phyloP scores from a whole-genome alignment of 2,329 filamentous ascomycete species.

The Cercospora sp. region DNA sequence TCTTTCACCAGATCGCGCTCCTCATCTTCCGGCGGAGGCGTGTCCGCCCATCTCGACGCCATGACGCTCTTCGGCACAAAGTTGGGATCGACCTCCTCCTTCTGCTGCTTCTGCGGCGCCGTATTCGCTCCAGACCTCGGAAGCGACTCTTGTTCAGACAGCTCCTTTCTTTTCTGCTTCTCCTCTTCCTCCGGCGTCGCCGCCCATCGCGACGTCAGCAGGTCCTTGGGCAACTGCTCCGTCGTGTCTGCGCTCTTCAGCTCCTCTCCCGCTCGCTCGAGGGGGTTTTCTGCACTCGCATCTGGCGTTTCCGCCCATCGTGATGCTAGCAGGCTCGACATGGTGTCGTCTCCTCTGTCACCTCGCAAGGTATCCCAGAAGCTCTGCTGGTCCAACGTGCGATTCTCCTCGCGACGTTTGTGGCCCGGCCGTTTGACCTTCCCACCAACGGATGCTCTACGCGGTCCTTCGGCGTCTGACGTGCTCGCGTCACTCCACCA shows the following conservation, averaged over 20 bases:
- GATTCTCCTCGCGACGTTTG: slow-evolving; percentile 46
- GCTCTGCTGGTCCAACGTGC: slow-evolving; percentile 52
- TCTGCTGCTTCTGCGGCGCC: slow-evolving; percentile 7
- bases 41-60: slow-evolving; percentile 35
- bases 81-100: slow-evolving; percentile 9
- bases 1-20: slow-evolving; percentile 5
- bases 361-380: slow-evolving; percentile 49
- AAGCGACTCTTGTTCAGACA: slow-evolving; percentile 1
- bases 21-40: slow-evolving; percentile 26
- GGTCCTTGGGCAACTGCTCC: slow-evolving; percentile 23
- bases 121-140: background rate
- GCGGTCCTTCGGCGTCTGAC: slow-evolving; percentile 46
- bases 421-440: slow-evolving; percentile 33
- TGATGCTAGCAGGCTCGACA: slow-evolving; percentile 38
- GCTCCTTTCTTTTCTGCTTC: slow-evolving; percentile 14
- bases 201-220: slow-evolving; percentile 32
- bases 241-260: slow-evolving; percentile 3
- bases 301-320: slow-evolving; percentile 35
- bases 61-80: slow-evolving; percentile 28
- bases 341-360: slow-evolving; percentile 40
- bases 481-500: slow-evolving; percentile 80
- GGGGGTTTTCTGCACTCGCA: slow-evolving; percentile 11
- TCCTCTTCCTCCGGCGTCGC: slow-evolving; percentile 25
- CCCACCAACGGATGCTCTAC: slow-evolving; percentile 16
- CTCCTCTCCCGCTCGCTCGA: slow-evolving; percentile 10